Percentiles rank a stretch among this genome's conserved stretches.
Evolutionary conservation across 345 rosid species (phyloP).

Genomic region (Populus alba): DNA sequence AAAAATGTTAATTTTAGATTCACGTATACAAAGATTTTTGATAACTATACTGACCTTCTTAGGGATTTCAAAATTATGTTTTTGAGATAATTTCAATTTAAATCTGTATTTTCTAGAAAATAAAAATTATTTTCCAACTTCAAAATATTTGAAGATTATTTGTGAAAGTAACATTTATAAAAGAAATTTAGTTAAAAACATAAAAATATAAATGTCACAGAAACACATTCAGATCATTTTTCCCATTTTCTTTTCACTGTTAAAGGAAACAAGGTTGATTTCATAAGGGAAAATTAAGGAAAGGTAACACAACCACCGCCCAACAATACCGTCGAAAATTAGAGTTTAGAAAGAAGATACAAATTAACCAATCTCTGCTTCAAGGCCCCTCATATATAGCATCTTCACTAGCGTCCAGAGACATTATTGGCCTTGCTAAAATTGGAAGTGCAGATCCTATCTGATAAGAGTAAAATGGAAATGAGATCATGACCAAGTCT

Average conservation of each 20-base stretch:
- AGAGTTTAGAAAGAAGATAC: constrained; percentile 12
- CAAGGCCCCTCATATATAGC: constrained; percentile 76
- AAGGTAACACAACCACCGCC: neutral
- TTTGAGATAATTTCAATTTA: too few relatives aligned
- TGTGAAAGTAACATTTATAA: too few relatives aligned
- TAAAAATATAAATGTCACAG: too few relatives aligned
- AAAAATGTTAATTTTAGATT: too few relatives aligned
- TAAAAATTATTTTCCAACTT: too few relatives aligned
- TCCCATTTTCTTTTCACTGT: neutral
- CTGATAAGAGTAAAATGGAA: constrained; percentile 42
- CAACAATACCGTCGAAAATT: neutral
- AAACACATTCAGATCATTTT: neutral
- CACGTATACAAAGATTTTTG: too few relatives aligned
- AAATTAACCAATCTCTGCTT: constrained; percentile 84
- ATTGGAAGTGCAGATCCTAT: constrained; percentile 91
- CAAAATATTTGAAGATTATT: too few relatives aligned
- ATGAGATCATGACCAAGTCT: neutral
- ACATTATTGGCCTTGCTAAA: constrained; percentile 30
- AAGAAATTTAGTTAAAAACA: too few relatives aligned
- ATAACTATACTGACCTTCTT: too few relatives aligned
- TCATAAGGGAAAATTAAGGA: neutral
- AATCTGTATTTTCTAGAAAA: too few relatives aligned
- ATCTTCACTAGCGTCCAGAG: constrained; percentile 95
- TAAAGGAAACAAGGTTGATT: neutral
- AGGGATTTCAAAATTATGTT: too few relatives aligned